phyloP scores from a whole-genome alignment of 495 filamentous ascomycete species.

The Oleoguttula mirabilis region DNA sequence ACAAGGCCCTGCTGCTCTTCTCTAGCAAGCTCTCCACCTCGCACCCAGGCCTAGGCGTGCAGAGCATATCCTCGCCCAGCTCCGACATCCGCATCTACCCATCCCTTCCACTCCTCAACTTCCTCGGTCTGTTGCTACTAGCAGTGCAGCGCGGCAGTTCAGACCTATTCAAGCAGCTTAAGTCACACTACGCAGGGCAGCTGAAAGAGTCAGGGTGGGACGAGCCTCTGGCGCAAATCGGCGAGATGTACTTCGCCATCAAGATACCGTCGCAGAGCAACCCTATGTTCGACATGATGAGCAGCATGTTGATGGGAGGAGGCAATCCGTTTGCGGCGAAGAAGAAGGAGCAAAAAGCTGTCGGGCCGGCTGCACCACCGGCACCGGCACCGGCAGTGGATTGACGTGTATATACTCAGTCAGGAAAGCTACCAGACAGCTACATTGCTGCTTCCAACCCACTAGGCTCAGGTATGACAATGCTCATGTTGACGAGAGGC shows the following conservation, averaged over 20 bases:
- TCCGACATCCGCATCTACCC: slow-evolving; percentile 76
- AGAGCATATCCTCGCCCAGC: slow-evolving; percentile 65
- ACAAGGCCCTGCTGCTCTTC: slow-evolving; percentile 69
- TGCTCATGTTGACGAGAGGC: no score
- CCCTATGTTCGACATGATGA: slow-evolving; percentile 95
- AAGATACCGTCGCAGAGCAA: slow-evolving; percentile 77
- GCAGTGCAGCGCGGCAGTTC: slow-evolving; percentile 67
- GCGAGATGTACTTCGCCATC: slow-evolving; percentile 97
- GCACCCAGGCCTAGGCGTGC: slow-evolving; percentile 58
- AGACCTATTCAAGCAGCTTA: slow-evolving; percentile 74
- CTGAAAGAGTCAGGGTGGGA: slow-evolving; percentile 70
- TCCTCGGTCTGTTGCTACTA: slow-evolving; percentile 70
- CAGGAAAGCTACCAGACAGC: no score
- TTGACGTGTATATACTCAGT: slow-evolving; percentile 25
- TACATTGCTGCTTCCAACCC: no score
- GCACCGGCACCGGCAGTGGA: slow-evolving; percentile 42
- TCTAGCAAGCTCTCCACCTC: slow-evolving; percentile 54
- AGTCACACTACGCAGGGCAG: slow-evolving; percentile 64
- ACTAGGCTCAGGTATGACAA: no score
- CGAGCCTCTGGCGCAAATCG: slow-evolving; percentile 72
- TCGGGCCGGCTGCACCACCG: slow-evolving; percentile 35
- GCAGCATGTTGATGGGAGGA: slow-evolving; percentile 71
- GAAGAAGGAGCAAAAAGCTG: slow-evolving; percentile 35
- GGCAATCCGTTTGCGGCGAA: slow-evolving; percentile 34
- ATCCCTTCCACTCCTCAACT: slow-evolving; percentile 81